A percentile compares a stretch with the other conserved stretches of the same genome.
phyloP scores from a whole-genome alignment of 805 yeast species.

The Yamadazyma olivae region DNA sequence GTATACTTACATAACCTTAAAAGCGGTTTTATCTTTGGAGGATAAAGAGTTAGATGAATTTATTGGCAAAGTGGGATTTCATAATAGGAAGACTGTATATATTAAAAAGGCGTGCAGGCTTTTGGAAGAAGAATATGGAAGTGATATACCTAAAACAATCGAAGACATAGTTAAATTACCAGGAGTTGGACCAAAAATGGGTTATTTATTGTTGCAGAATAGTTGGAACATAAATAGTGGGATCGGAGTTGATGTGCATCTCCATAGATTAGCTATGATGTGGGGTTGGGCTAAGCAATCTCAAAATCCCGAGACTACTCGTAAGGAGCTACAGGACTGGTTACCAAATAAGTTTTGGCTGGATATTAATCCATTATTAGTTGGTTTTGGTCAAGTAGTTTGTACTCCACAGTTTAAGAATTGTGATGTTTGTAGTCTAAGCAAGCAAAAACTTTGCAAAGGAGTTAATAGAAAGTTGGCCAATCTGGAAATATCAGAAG shows the following conservation, averaged over 20 bases:
- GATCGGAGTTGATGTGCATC: conserved; percentile 93
- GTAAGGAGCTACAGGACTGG: conserved; percentile 70
- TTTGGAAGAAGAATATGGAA: conserved; percentile 45
- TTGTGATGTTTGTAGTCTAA: conserved; percentile 69
- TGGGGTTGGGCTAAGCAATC: conserved; percentile 70
- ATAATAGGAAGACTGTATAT: conserved; percentile 70
- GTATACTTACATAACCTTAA: conserved; percentile 54
- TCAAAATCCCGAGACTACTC: conserved; percentile 71
- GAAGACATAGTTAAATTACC: conserved; percentile 68
- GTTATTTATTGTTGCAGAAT: conserved; percentile 70
- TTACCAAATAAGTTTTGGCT: conserved; percentile 72
- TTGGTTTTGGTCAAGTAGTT: conserved; percentile 90
- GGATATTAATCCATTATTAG: conserved; percentile 81
- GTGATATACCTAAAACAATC: conserved; percentile 72
- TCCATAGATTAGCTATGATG: conserved; percentile 74
- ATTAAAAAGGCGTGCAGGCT: conserved; percentile 61
- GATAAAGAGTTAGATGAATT: conserved; percentile 59
- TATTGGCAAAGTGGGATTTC: conserved; percentile 86
- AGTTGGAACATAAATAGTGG: conserved; percentile 80
- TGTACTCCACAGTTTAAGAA: conserved; percentile 69
- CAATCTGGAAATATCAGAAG: conserved; percentile 20
- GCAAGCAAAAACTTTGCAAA: conserved; percentile 52
- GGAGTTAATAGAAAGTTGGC: conserved; percentile 49
- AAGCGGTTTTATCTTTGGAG: conserved; percentile 47
- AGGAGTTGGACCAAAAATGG: conserved; percentile 98